Base-by-base conservation (phyloP, 805 yeast species). In the Zygosaccharomyces siamensis region DNA sequence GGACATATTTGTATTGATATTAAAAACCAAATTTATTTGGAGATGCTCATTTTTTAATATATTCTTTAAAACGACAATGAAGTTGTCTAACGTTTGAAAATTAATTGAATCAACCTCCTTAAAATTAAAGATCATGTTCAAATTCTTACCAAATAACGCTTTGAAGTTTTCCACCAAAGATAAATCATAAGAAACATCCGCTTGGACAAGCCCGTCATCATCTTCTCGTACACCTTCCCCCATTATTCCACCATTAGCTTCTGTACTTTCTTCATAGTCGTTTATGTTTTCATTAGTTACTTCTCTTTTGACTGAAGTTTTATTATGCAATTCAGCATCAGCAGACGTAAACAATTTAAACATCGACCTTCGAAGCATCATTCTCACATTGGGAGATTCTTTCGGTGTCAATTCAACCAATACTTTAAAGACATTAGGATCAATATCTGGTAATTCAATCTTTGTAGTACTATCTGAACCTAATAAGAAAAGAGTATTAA, bases 391-490 rank as follows among this genome's bases (percentile, higher is more conserved):
- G 5, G 69, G 66, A 32, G 73, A 70, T 48, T 66, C 69, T 41
- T 66, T 70, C 10, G 76, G 67, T 14, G 66, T 64, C 8, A 73
- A 53, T 39, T 70, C 69, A 18, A 66, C 59, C 8, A 68, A 53
- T 4, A 62, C 62, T 47, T 59, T 64, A 39, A 53, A 52, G 10
- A 28, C 46, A 3, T 51, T 42, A 11, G 53, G 5, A 28, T 55
- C 55, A n/a, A 45, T 46, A 7, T 61, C 56, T 7, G 70, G 60
- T 31, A 69, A 48, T 27, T 72, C 67, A 21, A 72, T 61, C 45
- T 69, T 72, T 26, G 73, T 71, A 1, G 76, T 62, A 20, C 72
- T 65, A 50, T 74, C 75, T 3, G 77, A 66, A 2, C 78, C 79
- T 37, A 75, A 57, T 45, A 75, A 53, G 43, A 75, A 59, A 8